These are phyloP conservation scores for Yamadazyma atlantica DNA, from an alignment of 1,139 yeast genomes.

Conservation along the genomic window DNA sequence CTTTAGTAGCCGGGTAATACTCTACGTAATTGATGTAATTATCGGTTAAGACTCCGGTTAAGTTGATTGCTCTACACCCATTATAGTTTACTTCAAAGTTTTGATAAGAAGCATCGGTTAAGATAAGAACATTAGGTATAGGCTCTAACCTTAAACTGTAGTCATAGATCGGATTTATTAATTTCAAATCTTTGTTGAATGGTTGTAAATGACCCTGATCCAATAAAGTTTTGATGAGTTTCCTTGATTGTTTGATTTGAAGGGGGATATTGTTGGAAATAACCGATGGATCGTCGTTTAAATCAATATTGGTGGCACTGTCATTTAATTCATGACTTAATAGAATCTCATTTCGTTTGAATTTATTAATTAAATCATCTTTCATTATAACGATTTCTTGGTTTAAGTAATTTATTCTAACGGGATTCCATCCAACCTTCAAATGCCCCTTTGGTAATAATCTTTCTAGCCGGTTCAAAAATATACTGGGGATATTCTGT, in stretches of 20 bases:
- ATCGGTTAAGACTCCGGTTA: conserved; percentile 55
- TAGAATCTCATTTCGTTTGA: conserved; percentile 66
- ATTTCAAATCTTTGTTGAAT: conserved; percentile 58
- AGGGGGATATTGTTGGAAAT: conserved; percentile 19
- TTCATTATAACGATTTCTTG: conserved; percentile 78
- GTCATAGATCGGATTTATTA: conserved; percentile 70
- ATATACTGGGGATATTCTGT: conserved; percentile 64
- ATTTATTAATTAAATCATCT: conserved; percentile 69
- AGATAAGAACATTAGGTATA: conserved; percentile 65
- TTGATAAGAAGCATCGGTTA: conserved; percentile 71
- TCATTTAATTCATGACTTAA: conserved; percentile 22
- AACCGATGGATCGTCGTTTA: conserved; percentile 1
- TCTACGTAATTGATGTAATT: conserved; percentile 64
- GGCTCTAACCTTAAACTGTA: conserved; percentile 72
- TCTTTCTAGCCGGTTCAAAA: conserved; percentile 65
- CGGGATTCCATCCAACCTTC: conserved; percentile 70
- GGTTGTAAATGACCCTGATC: conserved; percentile 92
- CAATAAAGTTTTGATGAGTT: conserved; percentile 71
- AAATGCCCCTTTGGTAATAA: conserved; percentile 59
- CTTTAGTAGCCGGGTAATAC: conserved; percentile 60
- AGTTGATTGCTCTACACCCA: conserved; percentile 78
- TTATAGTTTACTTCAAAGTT: conserved; percentile 74
- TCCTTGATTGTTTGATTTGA: conserved; percentile 65
- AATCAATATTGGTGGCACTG: conserved; percentile 13
- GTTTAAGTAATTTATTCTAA: conserved; percentile 71